A percentile compares a stretch with the other conserved stretches of the same genome.
These are phyloP conservation scores for Spathaspora passalidarum DNA, from an alignment of 805 yeast genomes.

Conservation along the genomic window DNA sequence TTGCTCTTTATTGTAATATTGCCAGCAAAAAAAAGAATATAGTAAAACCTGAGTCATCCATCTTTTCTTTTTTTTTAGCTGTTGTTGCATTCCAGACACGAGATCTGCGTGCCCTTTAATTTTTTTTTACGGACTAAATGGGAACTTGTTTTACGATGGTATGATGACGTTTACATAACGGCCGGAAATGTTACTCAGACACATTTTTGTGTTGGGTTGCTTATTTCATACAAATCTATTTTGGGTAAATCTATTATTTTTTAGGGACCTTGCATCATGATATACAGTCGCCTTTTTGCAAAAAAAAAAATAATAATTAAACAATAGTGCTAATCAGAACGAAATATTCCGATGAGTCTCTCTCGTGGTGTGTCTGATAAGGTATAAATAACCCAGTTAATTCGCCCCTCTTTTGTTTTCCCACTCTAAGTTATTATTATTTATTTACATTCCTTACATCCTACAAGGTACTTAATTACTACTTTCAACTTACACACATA, in stretches of 20 bases:
- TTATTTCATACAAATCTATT: not conserved
- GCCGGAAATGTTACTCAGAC: not conserved
- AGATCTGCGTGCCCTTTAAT: not conserved
- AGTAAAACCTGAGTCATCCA: not conserved
- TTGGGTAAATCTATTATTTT: not conserved
- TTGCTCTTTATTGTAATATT: too few species aligned
- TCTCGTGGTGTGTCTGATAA: not conserved
- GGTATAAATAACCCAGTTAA: not conserved
- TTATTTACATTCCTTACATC: not conserved
- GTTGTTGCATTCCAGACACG: not conserved
- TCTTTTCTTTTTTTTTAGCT: not conserved
- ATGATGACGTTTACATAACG: not conserved
- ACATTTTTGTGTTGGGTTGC: not conserved
- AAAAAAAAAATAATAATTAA: not conserved
- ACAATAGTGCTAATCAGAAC: not conserved
- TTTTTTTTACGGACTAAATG: not conserved
- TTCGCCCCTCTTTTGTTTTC: not conserved
- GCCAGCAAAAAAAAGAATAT: not conserved
- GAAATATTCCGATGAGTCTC: not conserved
- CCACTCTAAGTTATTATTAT: not conserved
- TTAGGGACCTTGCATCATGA: not conserved
- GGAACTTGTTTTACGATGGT: not conserved
- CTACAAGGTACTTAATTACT: not conserved
- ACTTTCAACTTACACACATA: conserved; percentile 5
- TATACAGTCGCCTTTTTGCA: not conserved